Evolutionary conservation across 2,329 filamentous ascomycete genomes (phyloP), one percentile per base, ranked within the genome.

Genomic region (Akanthomyces lecanii): DNA sequence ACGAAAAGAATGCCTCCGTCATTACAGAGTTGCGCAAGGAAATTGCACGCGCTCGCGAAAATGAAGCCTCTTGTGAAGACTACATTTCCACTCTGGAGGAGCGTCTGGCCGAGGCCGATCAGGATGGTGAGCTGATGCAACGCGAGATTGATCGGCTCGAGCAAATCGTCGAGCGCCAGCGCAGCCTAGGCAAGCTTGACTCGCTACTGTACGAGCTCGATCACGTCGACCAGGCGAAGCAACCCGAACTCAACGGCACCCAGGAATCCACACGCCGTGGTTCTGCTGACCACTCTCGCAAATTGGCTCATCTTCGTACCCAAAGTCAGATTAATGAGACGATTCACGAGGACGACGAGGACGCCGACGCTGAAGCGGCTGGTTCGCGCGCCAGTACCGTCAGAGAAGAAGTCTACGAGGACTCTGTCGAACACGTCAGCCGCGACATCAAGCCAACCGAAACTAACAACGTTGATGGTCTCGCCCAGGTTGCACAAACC

Each of bases 21-120:
- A 89, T 98, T 64, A 79, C 86, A 57, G 92, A 98, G 73, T 81
- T 99, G 60, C 90, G 93, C 57, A 97, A 96, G 72, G 95, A 99
- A 77, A 89, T 99, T 65, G 82, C 89, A 28, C 89, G 94, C 48
- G 85, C 93, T 18, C 87, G 93, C 55, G 95, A 97, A 70, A 97
- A 92, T 69, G 95, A 99, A 77, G 85, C 89, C 4, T 89, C 89
- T 45, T 92, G 89, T 68, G 95, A 99, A 74, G 95, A 98, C 67
- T 99, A 99, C 74, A 98, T 99, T 60, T 96, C 94, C 1, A 98
- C 93, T 0, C 80, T 99, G 12, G 95, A 99, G 73, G 95, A 98
- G 77, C 89, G 94, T 25, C 84, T 99, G 10, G 95, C 95, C 0
- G 95, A 99, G 76, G 89, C 94, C 2, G 95, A 99, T 71, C 94